A percentile compares a stretch with the other conserved stretches of the same genome.
Conservation (phyloP, 441 rosid genomes). For the Gossypium aridum region DNA sequence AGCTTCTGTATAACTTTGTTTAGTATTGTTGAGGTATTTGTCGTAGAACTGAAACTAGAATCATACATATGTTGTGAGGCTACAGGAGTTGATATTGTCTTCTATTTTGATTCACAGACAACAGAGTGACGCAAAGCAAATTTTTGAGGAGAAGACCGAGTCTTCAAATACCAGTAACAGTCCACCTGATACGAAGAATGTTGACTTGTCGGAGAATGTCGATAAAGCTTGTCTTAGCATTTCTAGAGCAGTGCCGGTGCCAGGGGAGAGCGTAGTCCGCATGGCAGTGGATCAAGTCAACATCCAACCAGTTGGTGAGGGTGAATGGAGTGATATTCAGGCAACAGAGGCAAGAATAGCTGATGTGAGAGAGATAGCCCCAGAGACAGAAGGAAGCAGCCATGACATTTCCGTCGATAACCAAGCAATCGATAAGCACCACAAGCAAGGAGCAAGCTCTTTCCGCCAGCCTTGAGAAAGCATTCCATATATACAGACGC, state of each 20-base stretch:
- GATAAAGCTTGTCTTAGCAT: constrained; percentile 87
- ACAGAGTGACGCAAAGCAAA: constrained; percentile 74
- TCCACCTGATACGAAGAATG: constrained; percentile 59
- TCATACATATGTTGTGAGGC: neutral
- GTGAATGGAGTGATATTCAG: constrained; percentile 87
- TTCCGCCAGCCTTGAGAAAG: constrained; percentile 50
- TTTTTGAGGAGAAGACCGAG: constrained; percentile 62
- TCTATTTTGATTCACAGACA: constrained; percentile 39
- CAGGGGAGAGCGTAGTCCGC: constrained; percentile 54
- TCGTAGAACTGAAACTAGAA: too few species aligned
- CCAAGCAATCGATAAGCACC: constrained; percentile 22
- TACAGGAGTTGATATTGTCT: neutral
- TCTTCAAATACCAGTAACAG: constrained; percentile 38
- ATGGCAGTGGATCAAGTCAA: constrained; percentile 48
- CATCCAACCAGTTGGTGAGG: constrained; percentile 46
- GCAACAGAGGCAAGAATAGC: constrained; percentile 80
- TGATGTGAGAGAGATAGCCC: constrained; percentile 68
- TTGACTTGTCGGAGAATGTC: constrained; percentile 60
- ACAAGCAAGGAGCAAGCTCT: neutral
- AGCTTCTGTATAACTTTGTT: too few species aligned
- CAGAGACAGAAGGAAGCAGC: constrained; percentile 58
- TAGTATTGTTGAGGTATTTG: too few species aligned
- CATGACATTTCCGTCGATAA: constrained; percentile 63
- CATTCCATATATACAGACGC: constrained; percentile 2
- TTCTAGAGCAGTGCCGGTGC: constrained; percentile 41